Evolutionary conservation across 2,329 filamentous ascomycete species (phyloP), one percentile per base, ranked within the genome.

Genomic region (Pseudopithomyces maydicus): DNA sequence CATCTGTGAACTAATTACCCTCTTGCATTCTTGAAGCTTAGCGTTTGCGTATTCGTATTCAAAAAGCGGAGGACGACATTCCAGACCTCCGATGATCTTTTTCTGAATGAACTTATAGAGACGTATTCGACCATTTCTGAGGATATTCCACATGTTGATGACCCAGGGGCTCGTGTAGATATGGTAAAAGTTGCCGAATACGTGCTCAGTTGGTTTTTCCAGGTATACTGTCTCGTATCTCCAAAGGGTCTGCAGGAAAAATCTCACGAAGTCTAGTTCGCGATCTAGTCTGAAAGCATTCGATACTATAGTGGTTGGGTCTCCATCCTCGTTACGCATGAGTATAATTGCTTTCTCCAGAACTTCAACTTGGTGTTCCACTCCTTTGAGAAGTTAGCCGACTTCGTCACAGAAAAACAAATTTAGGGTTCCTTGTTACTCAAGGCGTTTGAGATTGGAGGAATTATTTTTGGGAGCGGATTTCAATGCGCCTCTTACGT

Each of bases 121-220:
- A 33, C 61, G 46, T 23, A 73, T 55, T 1, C 67, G 63, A 36
- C 66, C 62, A 2, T 57, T 54, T 3, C 68, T 56, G 22, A 73
- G 62, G 38, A 69, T 67, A 53, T 73, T 74, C 69, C 67, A 72
- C 60, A 73, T 69, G 33, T 69, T 64, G 2, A 61, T 59, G 10
- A 73, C 64, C 69, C 71, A 74, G 1, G 67, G 62, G 36, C 71
- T 67, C 7, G 58, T 52, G 56, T 74, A 75, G 17, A 73, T 56
- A 54, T 73, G 64, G 41, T 72, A 75, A 32, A 52, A 56, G 6
- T 61, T 57, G 2, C 65, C 63, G 56, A 60, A 65, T 1, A 64
- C 62, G 32, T 67, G 44, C 12, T 65, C 49, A 0, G 61, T 56
- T 26, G 61, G 56, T 12, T 57, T n/a, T 2, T 61, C 53, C 2